Base-by-base conservation (phyloP, 139 green algal species). In the Chlamydomonas asymmetrica region DNA sequence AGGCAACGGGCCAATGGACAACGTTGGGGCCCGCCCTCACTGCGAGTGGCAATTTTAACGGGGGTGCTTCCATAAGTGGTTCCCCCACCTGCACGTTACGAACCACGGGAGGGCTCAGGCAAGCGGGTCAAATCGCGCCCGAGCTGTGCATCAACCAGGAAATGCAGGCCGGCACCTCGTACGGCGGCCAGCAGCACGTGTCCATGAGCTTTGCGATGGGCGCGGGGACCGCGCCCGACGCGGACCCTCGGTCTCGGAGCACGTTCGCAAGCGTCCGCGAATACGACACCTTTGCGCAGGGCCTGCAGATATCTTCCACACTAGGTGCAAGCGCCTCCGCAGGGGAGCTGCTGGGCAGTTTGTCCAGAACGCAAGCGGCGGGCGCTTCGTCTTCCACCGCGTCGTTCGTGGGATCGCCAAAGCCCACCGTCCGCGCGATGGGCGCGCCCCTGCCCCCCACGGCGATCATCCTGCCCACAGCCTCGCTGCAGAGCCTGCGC, bases 381-480 rank as follows among this genome's bases (percentile, higher is more conserved):
- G 13, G 8, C 39, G 38, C 10, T 52, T 25, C 23, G 18, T 7
- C 29, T 32, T 41, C 29, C 20, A 77, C 71, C 5, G 71, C 71
- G 3, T 40, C 59, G 22, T 41, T 32, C 22, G 43, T 77, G 57
- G 71, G 71, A 23, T n/a, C 32, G 32, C 71, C 71, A 37, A 76
- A 73, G 49, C 32, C 48, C 23, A 54, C 69, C 1, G 69, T 82
- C 27, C 70, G 70, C 0, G 76, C 74, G 52, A 78, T 69, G 76
- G 60, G 37, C 1, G 76, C 76, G 31, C 31, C 69, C 27, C 70
- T 82, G 54, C 76, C 76, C 41, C 76, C 76, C 2, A 68, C 69
- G 3, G 69, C 76, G 41, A 78, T 82, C 69, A 78, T n/a, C 39
- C 63, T 82, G 43, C 66, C 66, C 10, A 18, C 63, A 35, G 45